Conservation (phyloP, 2,329 filamentous ascomycete species). For the Pseudocercospora vitis region DNA sequence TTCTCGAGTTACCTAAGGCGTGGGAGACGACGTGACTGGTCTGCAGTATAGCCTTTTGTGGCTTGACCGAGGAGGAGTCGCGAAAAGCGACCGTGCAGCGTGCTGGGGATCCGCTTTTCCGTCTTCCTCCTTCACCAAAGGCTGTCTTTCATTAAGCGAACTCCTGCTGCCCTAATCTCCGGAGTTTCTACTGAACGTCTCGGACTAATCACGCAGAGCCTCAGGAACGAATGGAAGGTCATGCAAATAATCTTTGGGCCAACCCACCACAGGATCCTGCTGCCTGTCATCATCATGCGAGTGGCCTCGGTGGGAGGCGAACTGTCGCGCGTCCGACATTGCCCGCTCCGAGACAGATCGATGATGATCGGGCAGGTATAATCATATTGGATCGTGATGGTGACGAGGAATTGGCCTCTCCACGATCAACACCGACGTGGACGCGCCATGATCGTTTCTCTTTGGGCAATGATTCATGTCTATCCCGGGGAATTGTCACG, state of each 20-base stretch:
- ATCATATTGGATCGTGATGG: too few relatives aligned
- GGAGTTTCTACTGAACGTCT: too few relatives aligned
- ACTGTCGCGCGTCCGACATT: too few relatives aligned
- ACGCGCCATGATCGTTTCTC: too few relatives aligned
- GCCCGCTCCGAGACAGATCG: too few relatives aligned
- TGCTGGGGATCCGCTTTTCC: neutral
- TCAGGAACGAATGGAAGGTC: conserved; percentile 7
- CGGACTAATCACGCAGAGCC: neutral
- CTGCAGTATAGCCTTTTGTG: conserved; percentile 4
- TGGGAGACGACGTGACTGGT: conserved; percentile 1
- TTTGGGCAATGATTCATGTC: neutral
- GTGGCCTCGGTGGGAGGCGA: neutral
- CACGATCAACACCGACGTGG: too few relatives aligned
- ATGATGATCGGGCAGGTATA: neutral
- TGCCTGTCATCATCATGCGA: neutral
- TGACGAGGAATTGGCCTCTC: too few relatives aligned
- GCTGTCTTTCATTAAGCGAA: too few relatives aligned
- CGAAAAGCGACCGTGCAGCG: too few relatives aligned
- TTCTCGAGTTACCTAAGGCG: conserved; percentile 8
- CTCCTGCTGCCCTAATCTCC: too few relatives aligned
- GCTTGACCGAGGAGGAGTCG: conserved; percentile 4
- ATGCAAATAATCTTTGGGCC: neutral
- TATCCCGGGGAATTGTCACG: neutral
- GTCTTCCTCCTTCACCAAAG: too few relatives aligned
- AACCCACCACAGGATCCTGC: neutral